Evolutionary conservation across 2,329 filamentous ascomycete genomes (phyloP).

Genomic region (Dothiorella sarmentorum): DNA sequence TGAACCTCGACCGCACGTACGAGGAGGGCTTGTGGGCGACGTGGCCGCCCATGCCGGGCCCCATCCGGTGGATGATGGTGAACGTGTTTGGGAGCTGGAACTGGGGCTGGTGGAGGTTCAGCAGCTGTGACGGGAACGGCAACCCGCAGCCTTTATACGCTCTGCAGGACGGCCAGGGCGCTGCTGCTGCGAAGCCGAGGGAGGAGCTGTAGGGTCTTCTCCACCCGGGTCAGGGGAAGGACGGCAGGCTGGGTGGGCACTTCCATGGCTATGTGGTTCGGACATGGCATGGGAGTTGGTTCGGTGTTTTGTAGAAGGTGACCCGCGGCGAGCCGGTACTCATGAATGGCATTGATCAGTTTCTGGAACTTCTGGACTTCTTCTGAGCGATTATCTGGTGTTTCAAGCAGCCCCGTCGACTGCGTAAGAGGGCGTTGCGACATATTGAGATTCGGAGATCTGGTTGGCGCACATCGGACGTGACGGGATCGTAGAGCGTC

Average conservation of each 20-base stretch:
- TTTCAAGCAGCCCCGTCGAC: slow-evolving; percentile 7
- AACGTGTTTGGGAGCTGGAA: slow-evolving; percentile 58
- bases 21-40: slow-evolving; percentile 59
- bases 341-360: slow-evolving; percentile 13
- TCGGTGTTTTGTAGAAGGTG: slow-evolving; percentile 4
- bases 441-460: background rate
- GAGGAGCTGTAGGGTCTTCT: background rate
- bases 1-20: slow-evolving; percentile 58
- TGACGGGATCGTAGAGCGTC: background rate
- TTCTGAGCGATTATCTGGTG: slow-evolving; percentile 9
- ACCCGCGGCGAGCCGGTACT: background rate
- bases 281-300: slow-evolving; percentile 15
- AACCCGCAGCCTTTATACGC: slow-evolving; percentile 55
- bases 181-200: background rate
- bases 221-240: background rate
- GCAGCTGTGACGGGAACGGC: slow-evolving; percentile 57
- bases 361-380: background rate
- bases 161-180: slow-evolving; percentile 20
- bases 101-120: slow-evolving; percentile 61
- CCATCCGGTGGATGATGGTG: slow-evolving; percentile 57
- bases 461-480: background rate
- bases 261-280: background rate
- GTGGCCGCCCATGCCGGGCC: slow-evolving; percentile 63
- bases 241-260: too few species aligned
- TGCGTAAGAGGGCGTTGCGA: background rate